These are phyloP conservation scores for Tarenaya hassleriana DNA, from an alignment of 345 rosid species.

Conservation along the genomic window DNA sequence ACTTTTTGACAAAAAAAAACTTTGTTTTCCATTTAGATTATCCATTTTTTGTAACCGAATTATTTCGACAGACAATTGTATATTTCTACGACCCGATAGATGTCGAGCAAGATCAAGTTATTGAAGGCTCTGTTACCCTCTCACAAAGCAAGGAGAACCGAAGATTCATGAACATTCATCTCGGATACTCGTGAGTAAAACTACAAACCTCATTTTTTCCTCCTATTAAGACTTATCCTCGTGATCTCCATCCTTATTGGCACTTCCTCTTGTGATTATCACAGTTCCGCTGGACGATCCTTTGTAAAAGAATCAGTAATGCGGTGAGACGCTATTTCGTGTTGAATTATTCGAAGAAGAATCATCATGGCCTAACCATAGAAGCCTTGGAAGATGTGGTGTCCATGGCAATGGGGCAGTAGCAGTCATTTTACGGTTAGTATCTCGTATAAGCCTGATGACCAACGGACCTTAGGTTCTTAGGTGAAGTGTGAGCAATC, in stretches of 20 bases:
- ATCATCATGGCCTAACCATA: no score
- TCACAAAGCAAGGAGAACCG: constrained; percentile 89
- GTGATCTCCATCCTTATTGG: constrained; percentile 5
- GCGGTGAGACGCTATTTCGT: constrained; percentile 57
- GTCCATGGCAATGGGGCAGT: no score
- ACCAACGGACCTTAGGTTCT: no score
- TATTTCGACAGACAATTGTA: constrained; percentile 69
- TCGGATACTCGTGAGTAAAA: constrained; percentile 70
- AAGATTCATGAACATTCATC: constrained; percentile 93
- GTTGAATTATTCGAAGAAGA: no score
- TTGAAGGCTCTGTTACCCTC: constrained; percentile 73
- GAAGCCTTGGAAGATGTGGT: no score
- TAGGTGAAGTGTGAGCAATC: no score
- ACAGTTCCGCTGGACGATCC: constrained; percentile 83
- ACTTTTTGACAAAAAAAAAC: no score
- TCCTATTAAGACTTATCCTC: no score
- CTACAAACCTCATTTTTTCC: constrained; percentile 3
- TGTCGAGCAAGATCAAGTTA: constrained; percentile 83
- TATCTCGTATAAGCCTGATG: no score
- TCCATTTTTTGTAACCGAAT: constrained; percentile 2
- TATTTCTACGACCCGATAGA: constrained; percentile 90
- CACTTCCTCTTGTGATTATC: no score
- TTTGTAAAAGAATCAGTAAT: constrained; percentile 83
- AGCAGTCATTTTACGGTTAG: no score
- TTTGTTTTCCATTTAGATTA: no score